Evolutionary conservation across 495 filamentous ascomycete species (phyloP).

Genomic region (Podospora australis): DNA sequence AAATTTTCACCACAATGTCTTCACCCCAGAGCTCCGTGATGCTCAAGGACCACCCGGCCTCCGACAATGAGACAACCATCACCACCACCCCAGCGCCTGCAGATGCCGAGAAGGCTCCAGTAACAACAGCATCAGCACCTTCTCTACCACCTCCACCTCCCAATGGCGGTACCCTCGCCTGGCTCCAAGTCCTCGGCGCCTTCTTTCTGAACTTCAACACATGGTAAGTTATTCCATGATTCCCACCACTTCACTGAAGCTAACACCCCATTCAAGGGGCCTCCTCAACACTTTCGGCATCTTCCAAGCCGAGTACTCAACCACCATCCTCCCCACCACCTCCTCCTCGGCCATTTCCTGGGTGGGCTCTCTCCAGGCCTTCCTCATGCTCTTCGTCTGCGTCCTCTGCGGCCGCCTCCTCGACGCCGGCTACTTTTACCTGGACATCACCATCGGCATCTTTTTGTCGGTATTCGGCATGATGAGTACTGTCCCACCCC

Average conservation of each 20-base stretch:
- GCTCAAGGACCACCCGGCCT: no score
- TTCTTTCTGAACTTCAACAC: neutral
- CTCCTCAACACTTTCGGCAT: slow-evolving; percentile 66
- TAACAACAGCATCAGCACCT: no score
- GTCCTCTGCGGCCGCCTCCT: slow-evolving; percentile 60
- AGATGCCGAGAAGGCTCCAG: no score
- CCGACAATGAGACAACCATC: no score
- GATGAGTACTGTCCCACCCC: no score
- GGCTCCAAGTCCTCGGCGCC: neutral
- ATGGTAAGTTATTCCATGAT: no score
- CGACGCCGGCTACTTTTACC: slow-evolving; percentile 49
- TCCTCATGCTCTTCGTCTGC: slow-evolving; percentile 66
- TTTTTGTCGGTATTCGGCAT: slow-evolving; percentile 62
- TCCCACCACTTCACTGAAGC: no score
- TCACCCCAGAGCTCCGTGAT: no score
- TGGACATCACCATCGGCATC: slow-evolving; percentile 50
- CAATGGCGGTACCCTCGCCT: neutral
- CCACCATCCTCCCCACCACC: slow-evolving; percentile 34
- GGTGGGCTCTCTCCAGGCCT: slow-evolving; percentile 70
- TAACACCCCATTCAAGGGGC: no score
- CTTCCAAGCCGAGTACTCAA: slow-evolving; percentile 70
- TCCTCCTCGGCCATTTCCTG: slow-evolving; percentile 65
- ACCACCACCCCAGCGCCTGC: no score
- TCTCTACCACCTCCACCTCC: no score
- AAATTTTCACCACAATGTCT: no score